phyloP scores from a whole-genome alignment of 2,329 filamentous ascomycete species.

The Aureobasidium sp. region DNA sequence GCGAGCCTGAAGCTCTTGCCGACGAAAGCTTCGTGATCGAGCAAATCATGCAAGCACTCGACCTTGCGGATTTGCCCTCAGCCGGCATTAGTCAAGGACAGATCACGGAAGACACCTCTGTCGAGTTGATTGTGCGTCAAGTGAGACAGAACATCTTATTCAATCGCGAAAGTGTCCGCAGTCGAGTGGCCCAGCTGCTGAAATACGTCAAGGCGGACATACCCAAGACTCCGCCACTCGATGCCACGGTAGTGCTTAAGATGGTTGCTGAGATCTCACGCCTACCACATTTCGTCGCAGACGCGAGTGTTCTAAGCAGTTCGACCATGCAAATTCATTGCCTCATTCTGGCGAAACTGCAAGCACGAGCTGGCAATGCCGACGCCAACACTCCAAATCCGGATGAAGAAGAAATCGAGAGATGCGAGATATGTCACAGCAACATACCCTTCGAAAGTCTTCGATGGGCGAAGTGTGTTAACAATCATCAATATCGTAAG shows the following conservation, averaged over 20 bases:
- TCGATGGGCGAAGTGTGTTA: conserved; percentile 40
- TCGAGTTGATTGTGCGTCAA: conserved; percentile 5
- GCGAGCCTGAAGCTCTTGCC: neutral
- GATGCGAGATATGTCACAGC: conserved; percentile 46
- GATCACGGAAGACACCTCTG: conserved; percentile 12
- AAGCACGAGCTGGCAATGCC: conserved; percentile 5
- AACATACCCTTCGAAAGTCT: conserved; percentile 43
- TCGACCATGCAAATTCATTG: conserved; percentile 16
- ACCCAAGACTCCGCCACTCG: conserved; percentile 6
- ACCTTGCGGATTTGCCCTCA: neutral
- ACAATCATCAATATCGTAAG: conserved; percentile 47
- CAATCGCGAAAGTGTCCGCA: neutral
- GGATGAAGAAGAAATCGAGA: conserved; percentile 29
- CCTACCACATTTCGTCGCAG: conserved; percentile 20
- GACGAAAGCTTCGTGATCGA: neutral
- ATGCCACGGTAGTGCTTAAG: conserved; percentile 13
- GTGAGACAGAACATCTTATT: conserved; percentile 12
- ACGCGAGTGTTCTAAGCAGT: conserved; percentile 17
- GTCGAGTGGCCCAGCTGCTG: conserved; percentile 8
- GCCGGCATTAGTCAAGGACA: neutral
- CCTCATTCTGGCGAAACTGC: conserved; percentile 15
- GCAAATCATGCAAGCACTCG: conserved; percentile 5
- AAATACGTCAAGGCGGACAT: conserved; percentile 4
- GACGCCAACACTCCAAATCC: neutral
- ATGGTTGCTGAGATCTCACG: conserved; percentile 20